Conservation (phyloP, 2,329 filamentous ascomycete species). For the Fusarium chlamydosporum region DNA sequence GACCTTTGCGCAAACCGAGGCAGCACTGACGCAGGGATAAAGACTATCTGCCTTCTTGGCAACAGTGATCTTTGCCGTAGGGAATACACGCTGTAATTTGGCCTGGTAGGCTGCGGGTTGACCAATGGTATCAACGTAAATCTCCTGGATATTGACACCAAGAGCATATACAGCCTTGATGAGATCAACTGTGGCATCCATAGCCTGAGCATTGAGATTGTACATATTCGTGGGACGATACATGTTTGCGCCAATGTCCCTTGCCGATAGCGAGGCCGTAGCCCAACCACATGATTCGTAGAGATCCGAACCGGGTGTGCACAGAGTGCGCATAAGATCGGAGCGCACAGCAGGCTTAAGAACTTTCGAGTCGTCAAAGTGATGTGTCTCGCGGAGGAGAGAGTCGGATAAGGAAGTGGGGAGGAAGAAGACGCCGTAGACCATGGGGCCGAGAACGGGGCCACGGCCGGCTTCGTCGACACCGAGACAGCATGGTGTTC, state of each 20-base stretch:
- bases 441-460: conserved; percentile 88
- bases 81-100: conserved; percentile 87
- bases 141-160: conserved; percentile 86
- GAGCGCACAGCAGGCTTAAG: conserved; percentile 85
- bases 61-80: conserved; percentile 79
- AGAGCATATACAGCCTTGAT: conserved; percentile 81
- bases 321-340: conserved; percentile 77
- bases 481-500: conserved; percentile 77
- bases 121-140: conserved; percentile 96
- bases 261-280: conserved; percentile 82
- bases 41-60: conserved; percentile 93
- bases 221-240: conserved; percentile 75
- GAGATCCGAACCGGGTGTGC: conserved; percentile 70
- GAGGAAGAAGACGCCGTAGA: conserved; percentile 80
- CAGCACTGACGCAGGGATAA: conserved; percentile 93
- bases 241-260: conserved; percentile 86
- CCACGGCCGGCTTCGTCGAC: conserved; percentile 95
- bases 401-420: conserved; percentile 79
- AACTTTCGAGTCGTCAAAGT: conserved; percentile 96
- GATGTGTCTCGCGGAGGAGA: conserved; percentile 82
- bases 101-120: conserved; percentile 86
- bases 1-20: conserved; percentile 95
- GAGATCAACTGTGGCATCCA: conserved; percentile 89
- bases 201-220: conserved; percentile 96
- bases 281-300: conserved; percentile 82